Evolutionary conservation across 2,329 filamentous ascomycete genomes (phyloP), one percentile per base, ranked within the genome.

Genomic region (Mycosphaerella sp.): DNA sequence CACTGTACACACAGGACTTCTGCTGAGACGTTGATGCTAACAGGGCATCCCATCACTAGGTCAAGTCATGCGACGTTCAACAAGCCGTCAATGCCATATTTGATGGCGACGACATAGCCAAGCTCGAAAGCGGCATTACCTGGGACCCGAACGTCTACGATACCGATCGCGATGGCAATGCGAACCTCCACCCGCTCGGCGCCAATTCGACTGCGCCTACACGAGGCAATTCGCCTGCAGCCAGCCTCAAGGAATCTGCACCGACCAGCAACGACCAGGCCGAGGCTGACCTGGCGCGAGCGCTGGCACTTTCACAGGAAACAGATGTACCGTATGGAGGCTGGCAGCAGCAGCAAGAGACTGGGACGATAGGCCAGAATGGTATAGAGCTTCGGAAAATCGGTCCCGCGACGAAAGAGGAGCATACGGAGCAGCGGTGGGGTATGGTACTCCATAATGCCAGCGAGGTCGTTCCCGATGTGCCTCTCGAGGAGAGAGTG

Each of bases 371-470:
- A 8, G 68, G 65, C 13, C 54, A 63, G 4, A 68, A 63, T 59
- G 56, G 68, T 65, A 54, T 63, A 69, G 27, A 63, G 62, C 52
- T 49, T n/a, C 53, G 25, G 40, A 67, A 72, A 9, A 81, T 82
- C 62, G 74, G 77, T 4, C 79, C 78, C 47, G 79, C 79, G 1
- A 80, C 72, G 16, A 71, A 72, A 52, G 73, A 75, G 18, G 64
- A 76, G 55, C 81, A 82, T 60, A 78, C 82, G 21, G 67, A 71
- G 43, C 66, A 63, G 6, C 66, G 73, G 14, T 84, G 81, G 81
- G 78, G 77, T 2, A 66, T 84, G 70, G 57, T 64, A 1, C 52
- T 57, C 5, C 71, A 73, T 34, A 63, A 71, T 3, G 68, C 73
- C 25, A 71, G 71, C 48, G 78, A 81, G 62, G 73, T 79, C 28